Conservation (phyloP, 495 filamentous ascomycete genomes). For the Choiromyces venosus region DNA sequence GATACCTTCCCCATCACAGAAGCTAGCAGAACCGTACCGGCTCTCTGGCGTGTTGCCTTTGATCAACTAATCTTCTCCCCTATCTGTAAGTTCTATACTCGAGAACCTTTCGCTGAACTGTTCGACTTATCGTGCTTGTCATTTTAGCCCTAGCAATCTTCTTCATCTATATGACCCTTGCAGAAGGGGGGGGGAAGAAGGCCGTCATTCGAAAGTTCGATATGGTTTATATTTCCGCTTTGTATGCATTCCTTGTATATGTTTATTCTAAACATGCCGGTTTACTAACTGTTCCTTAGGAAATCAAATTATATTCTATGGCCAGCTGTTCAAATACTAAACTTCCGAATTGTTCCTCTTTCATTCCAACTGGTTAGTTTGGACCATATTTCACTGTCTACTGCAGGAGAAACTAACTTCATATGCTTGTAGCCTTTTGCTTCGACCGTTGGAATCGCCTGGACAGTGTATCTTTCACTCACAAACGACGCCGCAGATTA, state of each 20-base stretch:
- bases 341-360: constrained; percentile 88
- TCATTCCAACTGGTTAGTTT: constrained; percentile 89
- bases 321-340: constrained; percentile 93
- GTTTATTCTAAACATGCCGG: neutral
- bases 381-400: neutral
- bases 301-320: constrained; percentile 95
- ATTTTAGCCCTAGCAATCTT: constrained; percentile 68
- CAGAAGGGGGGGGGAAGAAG: constrained; percentile 82
- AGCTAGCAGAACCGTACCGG: constrained; percentile 61
- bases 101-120: neutral
- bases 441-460: constrained; percentile 91
- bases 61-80: constrained; percentile 94
- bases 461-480: constrained; percentile 97
- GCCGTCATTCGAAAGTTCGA: constrained; percentile 79
- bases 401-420: neutral
- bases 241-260: constrained; percentile 50
- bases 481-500: constrained; percentile 78
- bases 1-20: constrained; percentile 78
- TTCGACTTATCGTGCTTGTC: neutral
- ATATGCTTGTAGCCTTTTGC: constrained; percentile 71
- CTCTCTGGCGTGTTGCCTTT: constrained; percentile 79
- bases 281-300: constrained; percentile 15
- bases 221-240: constrained; percentile 84
- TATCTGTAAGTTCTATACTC: constrained; percentile 54
- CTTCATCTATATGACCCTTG: constrained; percentile 94